These are phyloP conservation scores for Kwoniella shivajii DNA, from an alignment of 1,284 basidiomycete species.

Conservation along the genomic window DNA sequence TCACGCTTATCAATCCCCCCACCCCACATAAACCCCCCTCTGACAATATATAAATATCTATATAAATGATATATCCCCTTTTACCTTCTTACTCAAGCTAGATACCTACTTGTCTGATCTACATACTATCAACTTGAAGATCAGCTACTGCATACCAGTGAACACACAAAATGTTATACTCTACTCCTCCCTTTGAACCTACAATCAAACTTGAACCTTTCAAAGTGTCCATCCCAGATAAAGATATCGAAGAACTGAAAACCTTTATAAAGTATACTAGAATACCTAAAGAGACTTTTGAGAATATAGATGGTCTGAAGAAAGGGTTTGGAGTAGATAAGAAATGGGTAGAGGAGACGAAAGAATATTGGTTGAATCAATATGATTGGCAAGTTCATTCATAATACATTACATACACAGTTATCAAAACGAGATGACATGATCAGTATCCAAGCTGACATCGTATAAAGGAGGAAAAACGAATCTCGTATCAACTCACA, in stretches of 20 bases:
- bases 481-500: constrained; percentile 30
- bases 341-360: constrained; percentile 26
- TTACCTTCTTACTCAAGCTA: too few relatives aligned
- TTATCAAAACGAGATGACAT: not conserved
- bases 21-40: too few relatives aligned
- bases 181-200: constrained; percentile 30
- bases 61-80: too few relatives aligned
- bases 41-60: too few relatives aligned
- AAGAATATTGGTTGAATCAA: constrained; percentile 22
- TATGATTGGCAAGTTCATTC: constrained; percentile 28
- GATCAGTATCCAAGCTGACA: not conserved
- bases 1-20: too few relatives aligned
- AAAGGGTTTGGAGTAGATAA: constrained; percentile 28
- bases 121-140: not conserved
- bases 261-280: constrained; percentile 26
- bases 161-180: constrained; percentile 10
- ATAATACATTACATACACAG: not conserved
- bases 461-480: constrained; percentile 23
- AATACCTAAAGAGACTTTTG: constrained; percentile 36
- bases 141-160: too few relatives aligned
- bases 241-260: constrained; percentile 39
- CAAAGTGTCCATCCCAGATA: constrained; percentile 30
- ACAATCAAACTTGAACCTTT: constrained; percentile 37
- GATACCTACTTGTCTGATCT: too few relatives aligned
- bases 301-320: constrained; percentile 28